Percentiles rank a stretch among this genome's conserved stretches.
These are phyloP conservation scores for Cryptococcus neoformans DNA, from an alignment of 1,284 basidiomycete genomes.

Conservation along the genomic window DNA sequence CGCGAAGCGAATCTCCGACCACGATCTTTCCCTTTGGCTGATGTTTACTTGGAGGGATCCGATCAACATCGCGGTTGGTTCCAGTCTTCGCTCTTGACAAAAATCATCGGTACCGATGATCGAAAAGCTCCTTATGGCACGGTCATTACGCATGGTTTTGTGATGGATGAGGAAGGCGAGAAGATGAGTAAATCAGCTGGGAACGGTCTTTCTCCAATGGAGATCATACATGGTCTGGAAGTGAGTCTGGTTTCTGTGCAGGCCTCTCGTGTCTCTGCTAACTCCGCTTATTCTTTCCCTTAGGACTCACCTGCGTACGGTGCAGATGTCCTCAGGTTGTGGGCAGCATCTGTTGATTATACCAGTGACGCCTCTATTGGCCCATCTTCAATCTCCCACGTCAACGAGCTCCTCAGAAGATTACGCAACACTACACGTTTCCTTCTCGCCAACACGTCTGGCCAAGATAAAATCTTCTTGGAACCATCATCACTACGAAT, in stretches of 20 bases:
- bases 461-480: conserved; percentile 18
- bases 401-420: conserved; percentile 75
- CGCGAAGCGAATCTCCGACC: conserved; percentile 22
- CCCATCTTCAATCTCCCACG: conserved; percentile 70
- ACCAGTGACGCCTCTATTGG: conserved; percentile 86
- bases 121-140: conserved; percentile 64
- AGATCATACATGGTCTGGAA: conserved; percentile 72
- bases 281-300: too few relatives aligned
- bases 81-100: conserved; percentile 89
- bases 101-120: conserved; percentile 57
- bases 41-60: conserved; percentile 91
- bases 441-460: conserved; percentile 73
- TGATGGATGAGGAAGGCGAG: conserved; percentile 82
- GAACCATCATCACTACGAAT: conserved; percentile 56
- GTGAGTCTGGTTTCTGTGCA: conserved; percentile 51
- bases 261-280: too few relatives aligned
- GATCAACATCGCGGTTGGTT: conserved; percentile 99
- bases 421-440: conserved; percentile 89
- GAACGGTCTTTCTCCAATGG: conserved; percentile 84
- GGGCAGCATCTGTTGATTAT: conserved; percentile 91
- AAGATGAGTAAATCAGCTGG: conserved; percentile 99
- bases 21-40: conserved; percentile 58
- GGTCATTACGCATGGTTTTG: conserved; percentile 95
- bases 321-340: conserved; percentile 81
- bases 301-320: conserved; percentile 79